phyloP scores from a whole-genome alignment of 2,329 filamentous ascomycete genomes.

The Alternaria sp. region DNA sequence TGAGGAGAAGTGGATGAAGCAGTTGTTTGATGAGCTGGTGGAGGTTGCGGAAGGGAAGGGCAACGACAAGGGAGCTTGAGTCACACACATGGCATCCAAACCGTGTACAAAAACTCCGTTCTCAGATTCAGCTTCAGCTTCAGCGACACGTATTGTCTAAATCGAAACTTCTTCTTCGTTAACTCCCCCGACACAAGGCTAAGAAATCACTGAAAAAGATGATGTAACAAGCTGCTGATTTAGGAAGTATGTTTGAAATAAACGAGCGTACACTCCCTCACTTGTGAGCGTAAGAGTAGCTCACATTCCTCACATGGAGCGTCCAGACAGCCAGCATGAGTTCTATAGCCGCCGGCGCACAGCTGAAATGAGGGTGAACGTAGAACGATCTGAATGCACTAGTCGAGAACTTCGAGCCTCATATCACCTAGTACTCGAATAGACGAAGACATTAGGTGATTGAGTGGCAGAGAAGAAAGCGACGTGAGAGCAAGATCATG shows the following conservation, averaged over 20 bases:
- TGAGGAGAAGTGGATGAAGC: conserved; percentile 75
- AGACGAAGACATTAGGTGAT: no score
- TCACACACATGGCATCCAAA: background rate
- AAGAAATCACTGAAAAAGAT: conserved; percentile 4
- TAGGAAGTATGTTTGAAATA: conserved; percentile 8
- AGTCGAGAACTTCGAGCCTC: no score
- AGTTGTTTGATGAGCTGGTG: conserved; percentile 78
- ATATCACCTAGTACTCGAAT: no score
- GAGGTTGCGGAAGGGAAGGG: conserved; percentile 58
- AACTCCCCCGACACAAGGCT: background rate
- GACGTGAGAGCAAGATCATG: no score
- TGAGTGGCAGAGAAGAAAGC: no score
- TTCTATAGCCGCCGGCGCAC: background rate
- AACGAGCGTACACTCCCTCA: conserved; percentile 5
- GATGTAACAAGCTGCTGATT: conserved; percentile 8
- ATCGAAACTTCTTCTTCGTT: background rate
- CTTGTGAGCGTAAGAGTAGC: conserved; percentile 9
- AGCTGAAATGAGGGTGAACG: background rate
- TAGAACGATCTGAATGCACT: background rate
- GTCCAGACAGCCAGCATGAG: background rate
- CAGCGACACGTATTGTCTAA: no score
- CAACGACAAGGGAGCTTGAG: background rate
- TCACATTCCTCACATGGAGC: conserved; percentile 5
- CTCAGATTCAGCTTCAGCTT: no score
- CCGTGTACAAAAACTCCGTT: no score